These are phyloP conservation scores for Apophysomyces ossiformis DNA, from an alignment of 371 early-diverging fungal species.

Conservation along the genomic window DNA sequence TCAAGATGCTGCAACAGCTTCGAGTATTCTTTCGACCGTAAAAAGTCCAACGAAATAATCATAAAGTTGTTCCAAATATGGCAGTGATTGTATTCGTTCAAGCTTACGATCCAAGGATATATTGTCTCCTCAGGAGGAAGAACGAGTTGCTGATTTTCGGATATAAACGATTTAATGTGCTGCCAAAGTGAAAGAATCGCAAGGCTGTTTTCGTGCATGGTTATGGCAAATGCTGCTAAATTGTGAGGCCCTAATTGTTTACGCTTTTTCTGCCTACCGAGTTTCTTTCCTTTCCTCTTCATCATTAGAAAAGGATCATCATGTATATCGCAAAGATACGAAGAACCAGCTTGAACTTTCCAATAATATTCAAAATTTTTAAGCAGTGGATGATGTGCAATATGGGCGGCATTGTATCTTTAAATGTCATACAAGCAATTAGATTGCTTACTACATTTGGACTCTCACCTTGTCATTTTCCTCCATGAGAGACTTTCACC, in stretches of 20 bases:
- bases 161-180: conserved; percentile 55
- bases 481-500: conserved; percentile 33
- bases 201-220: conserved; percentile 72
- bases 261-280: conserved; percentile 55
- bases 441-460: neutral
- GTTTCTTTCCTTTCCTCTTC: conserved; percentile 43
- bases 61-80: conserved; percentile 72
- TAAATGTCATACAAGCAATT: neutral
- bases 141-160: conserved; percentile 34
- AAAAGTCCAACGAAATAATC: conserved; percentile 37
- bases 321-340: conserved; percentile 37
- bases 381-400: conserved; percentile 66
- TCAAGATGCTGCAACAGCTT: conserved; percentile 83
- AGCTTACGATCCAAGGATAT: conserved; percentile 30
- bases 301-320: conserved; percentile 43
- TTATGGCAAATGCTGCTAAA: conserved; percentile 63
- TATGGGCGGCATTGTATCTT: conserved; percentile 83
- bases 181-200: conserved; percentile 82
- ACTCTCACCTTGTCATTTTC: conserved; percentile 33
- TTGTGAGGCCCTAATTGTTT: neutral
- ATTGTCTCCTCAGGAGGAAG: conserved; percentile 26
- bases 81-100: conserved; percentile 65
- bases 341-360: conserved; percentile 45
- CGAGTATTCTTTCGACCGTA: conserved; percentile 61
- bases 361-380: conserved; percentile 45